phyloP scores from a whole-genome alignment of 2,329 filamentous ascomycete species.

The Nectriaceae sp. region DNA sequence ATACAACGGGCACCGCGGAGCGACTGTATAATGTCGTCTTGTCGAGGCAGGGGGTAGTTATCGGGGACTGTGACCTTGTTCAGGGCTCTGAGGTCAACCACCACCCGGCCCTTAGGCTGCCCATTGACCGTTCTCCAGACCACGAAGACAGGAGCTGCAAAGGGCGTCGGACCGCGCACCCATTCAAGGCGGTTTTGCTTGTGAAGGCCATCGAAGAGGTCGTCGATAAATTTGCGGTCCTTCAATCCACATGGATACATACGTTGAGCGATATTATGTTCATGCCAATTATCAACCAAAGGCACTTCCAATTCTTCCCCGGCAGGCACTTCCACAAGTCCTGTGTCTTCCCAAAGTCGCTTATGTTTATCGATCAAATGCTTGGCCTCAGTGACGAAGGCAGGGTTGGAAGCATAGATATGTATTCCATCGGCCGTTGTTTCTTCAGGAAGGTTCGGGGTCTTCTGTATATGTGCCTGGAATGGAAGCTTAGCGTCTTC shows the following conservation, averaged over 20 bases:
- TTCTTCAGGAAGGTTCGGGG: background rate
- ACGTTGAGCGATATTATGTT: background rate
- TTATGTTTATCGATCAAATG: background rate
- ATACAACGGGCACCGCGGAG: background rate
- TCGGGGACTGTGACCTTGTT: slow-evolving; percentile 1
- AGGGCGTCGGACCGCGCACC: background rate
- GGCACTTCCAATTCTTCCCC: background rate
- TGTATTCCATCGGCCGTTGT: background rate
- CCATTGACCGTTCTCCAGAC: slow-evolving; percentile 3
- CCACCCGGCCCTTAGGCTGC: background rate
- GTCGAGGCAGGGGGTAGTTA: background rate
- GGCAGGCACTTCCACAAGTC: background rate
- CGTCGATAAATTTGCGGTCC: background rate
- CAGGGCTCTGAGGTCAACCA: background rate
- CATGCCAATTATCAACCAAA: background rate
- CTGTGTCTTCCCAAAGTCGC: background rate
- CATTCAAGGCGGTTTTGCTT: background rate
- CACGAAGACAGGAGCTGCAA: background rate
- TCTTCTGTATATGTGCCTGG: background rate
- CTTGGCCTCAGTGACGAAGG: background rate
- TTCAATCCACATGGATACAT: background rate
- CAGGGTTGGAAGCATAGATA: background rate
- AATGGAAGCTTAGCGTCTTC: background rate
- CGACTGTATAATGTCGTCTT: slow-evolving; percentile 2
- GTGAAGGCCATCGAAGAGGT: background rate